Evolutionary conservation across 2,329 filamentous ascomycete species (phyloP).

Genomic region (Stemphylium vesicarium): DNA sequence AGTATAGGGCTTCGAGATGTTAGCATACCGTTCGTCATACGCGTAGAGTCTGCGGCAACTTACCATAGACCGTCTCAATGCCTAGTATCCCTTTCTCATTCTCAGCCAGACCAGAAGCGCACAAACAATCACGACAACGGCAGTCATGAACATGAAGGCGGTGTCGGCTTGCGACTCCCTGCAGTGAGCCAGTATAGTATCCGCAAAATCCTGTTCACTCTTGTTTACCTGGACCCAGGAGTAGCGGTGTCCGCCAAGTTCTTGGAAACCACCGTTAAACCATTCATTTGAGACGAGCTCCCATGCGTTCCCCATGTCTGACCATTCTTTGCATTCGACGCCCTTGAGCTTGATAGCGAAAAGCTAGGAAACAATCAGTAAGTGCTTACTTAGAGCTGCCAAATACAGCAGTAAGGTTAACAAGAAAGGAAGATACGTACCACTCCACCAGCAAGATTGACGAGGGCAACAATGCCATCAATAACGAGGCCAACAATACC

Average conservation of each 20-base stretch:
- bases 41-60: neutral
- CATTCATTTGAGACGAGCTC: constrained; percentile 19
- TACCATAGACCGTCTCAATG: neutral
- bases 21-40: neutral
- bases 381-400: neutral
- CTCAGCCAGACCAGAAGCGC: constrained; percentile 16
- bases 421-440: neutral
- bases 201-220: neutral
- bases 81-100: constrained; percentile 20
- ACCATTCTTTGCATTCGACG: constrained; percentile 11
- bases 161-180: constrained; percentile 29
- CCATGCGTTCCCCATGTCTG: neutral
- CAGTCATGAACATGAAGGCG: constrained; percentile 36
- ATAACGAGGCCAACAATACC: neutral
- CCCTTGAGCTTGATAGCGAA: constrained; percentile 27
- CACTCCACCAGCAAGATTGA: constrained; percentile 6
- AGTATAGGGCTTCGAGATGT: neutral
- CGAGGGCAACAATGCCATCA: neutral
- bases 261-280: constrained; percentile 25
- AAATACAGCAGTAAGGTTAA: neutral
- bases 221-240: neutral
- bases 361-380: constrained; percentile 17
- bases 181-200: constrained; percentile 22
- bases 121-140: constrained; percentile 19
- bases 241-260: neutral